phyloP scores from a whole-genome alignment of 495 filamentous ascomycete species.

The Lentithecium fluviatile region DNA sequence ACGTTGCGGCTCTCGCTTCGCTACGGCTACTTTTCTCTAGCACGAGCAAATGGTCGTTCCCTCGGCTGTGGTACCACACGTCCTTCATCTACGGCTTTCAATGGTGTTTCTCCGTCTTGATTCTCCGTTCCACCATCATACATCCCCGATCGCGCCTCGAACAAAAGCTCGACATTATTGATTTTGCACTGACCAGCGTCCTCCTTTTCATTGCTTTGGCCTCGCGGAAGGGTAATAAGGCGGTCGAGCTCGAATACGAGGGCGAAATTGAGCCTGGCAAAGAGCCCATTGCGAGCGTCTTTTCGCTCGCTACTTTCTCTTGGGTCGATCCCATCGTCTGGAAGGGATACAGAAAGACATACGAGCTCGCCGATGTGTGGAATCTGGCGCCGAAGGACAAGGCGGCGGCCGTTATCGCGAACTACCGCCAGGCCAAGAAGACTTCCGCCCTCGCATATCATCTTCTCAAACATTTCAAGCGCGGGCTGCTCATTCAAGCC shows the following conservation, averaged over 20 bases:
- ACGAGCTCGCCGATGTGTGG: constrained; percentile 85
- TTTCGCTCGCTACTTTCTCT: constrained; percentile 81
- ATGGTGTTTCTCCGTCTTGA: constrained; percentile 71
- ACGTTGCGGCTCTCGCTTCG: constrained; percentile 72
- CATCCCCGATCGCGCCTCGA: constrained; percentile 66
- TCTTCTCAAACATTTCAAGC: constrained; percentile 78
- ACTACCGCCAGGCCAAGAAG: constrained; percentile 84
- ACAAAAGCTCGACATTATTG: constrained; percentile 60
- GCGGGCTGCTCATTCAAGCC: constrained; percentile 72
- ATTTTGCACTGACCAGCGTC: constrained; percentile 72
- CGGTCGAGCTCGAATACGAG: constrained; percentile 81
- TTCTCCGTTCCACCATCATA: constrained; percentile 83
- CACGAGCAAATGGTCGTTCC: constrained; percentile 60
- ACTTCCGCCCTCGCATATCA: constrained; percentile 78
- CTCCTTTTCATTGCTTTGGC: constrained; percentile 72
- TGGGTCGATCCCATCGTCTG: constrained; percentile 91
- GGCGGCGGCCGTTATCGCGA: constrained; percentile 69
- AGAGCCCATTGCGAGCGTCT: constrained; percentile 81
- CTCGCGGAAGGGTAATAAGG: constrained; percentile 89
- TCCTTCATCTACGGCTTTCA: constrained; percentile 78
- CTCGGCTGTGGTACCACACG: constrained; percentile 89
- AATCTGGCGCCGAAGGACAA: constrained; percentile 87
- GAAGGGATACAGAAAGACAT: constrained; percentile 84
- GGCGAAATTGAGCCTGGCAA: constrained; percentile 78
- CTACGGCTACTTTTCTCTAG: constrained; percentile 71